Percentiles rank a stretch among this genome's conserved stretches.
Evolutionary conservation across 2,329 filamentous ascomycete species (phyloP).

Genomic region (Berkeleyomyces basicola): DNA sequence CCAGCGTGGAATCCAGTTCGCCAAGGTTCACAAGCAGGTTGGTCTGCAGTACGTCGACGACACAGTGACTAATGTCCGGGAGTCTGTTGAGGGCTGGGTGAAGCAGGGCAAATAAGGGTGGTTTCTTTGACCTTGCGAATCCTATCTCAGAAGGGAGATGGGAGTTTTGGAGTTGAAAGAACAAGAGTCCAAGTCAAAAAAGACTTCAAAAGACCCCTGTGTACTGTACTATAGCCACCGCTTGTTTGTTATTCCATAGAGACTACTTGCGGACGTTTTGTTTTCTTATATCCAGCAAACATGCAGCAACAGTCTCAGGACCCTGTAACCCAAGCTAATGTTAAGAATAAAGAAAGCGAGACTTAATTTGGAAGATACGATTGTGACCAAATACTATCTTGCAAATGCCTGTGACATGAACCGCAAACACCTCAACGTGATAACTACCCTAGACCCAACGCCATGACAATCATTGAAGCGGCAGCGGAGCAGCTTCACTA

Average conservation of each 20-base stretch:
- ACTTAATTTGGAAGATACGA: neutral
- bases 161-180: neutral
- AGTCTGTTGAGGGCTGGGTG: conserved; percentile 75
- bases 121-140: neutral
- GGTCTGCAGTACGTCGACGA: conserved; percentile 59
- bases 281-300: conserved; percentile 9
- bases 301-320: neutral
- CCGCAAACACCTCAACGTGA: neutral
- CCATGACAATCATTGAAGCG: neutral
- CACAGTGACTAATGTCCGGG: conserved; percentile 59
- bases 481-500: neutral
- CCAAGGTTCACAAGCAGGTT: conserved; percentile 56
- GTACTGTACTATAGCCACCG: conserved; percentile 12
- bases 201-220: neutral
- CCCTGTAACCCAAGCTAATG: neutral
- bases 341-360: neutral
- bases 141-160: neutral
- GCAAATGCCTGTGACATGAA: neutral
- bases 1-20: conserved; percentile 53
- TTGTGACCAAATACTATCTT: neutral
- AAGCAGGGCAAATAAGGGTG: conserved; percentile 63
- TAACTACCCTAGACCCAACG: neutral
- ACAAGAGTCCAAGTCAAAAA: neutral
- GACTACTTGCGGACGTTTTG: conserved; percentile 7
- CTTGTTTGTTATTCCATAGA: conserved; percentile 11